Evolutionary conservation across 208 protist species (phyloP).

Genomic region (Leishmania tarentolae): DNA sequence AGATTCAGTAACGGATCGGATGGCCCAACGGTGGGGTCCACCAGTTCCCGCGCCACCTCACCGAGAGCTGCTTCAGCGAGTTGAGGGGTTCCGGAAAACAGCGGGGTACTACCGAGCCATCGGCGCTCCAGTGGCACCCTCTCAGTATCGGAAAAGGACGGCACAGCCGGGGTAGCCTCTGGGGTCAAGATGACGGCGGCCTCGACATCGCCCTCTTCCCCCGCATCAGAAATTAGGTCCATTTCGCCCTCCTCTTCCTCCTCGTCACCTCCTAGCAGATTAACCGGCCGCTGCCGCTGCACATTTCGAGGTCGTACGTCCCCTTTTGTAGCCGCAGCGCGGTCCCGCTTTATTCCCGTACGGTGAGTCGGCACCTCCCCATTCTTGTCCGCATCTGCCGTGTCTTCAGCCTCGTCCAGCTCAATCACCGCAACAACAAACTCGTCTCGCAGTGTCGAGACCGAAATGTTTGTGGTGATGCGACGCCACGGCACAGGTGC

Average conservation of each 20-base stretch:
- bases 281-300: neutral
- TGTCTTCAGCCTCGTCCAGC: neutral
- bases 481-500: conserved; percentile 36
- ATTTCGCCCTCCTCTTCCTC: neutral
- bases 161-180: neutral
- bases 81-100: neutral
- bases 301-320: neutral
- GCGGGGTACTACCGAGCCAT: conserved; percentile 10
- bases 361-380: neutral
- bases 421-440: conserved; percentile 31
- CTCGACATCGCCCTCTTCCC: neutral
- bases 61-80: neutral
- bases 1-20: conserved; percentile 25
- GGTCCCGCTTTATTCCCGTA: neutral
- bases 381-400: neutral
- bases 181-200: neutral
- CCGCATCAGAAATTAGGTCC: neutral
- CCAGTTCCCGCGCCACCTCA: neutral
- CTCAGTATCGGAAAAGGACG: neutral
- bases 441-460: conserved; percentile 22
- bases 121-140: conserved; percentile 8
- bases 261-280: conserved; percentile 13
- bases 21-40: neutral
- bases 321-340: neutral
- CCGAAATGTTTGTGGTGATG: conserved; percentile 21